Conservation (phyloP, 495 filamentous ascomycete genomes). For the Astrothelium subdiscretum region DNA sequence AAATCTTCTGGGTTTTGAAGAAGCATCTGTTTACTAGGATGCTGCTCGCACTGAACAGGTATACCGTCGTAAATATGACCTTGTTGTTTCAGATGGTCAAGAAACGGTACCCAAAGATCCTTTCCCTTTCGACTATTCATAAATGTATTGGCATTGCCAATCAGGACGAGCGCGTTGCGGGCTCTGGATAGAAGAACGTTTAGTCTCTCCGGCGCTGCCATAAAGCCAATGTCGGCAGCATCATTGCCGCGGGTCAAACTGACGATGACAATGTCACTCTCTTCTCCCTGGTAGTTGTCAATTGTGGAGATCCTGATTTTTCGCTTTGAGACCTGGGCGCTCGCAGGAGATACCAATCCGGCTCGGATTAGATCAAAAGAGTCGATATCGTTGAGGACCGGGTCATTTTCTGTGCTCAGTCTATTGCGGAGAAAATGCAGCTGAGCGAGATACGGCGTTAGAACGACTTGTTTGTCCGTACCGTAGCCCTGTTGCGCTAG, state of each 20-base stretch:
- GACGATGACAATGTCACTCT: constrained; percentile 61
- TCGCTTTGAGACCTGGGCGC: constrained; percentile 39
- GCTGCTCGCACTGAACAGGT: constrained; percentile 56
- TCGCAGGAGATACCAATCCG: constrained; percentile 46
- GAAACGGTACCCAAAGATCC: constrained; percentile 45
- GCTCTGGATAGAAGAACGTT: constrained; percentile 67
- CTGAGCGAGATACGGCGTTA: constrained; percentile 55
- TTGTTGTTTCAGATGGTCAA: constrained; percentile 42
- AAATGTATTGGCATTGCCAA: constrained; percentile 62
- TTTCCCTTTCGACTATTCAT: constrained; percentile 48
- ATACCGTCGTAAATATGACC: constrained; percentile 57
- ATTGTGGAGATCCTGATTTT: constrained; percentile 54
- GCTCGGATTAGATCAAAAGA: constrained; percentile 53
- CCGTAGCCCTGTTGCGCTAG: constrained; percentile 67
- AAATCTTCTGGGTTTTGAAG: constrained; percentile 44
- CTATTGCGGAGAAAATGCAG: constrained; percentile 44
- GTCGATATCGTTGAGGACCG: constrained; percentile 60
- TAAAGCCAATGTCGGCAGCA: constrained; percentile 59
- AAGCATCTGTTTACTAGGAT: constrained; percentile 40
- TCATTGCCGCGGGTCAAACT: constrained; percentile 58
- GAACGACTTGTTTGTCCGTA: constrained; percentile 51
- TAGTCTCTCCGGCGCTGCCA: constrained; percentile 53
- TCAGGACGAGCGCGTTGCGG: constrained; percentile 53
- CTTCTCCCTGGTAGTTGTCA: constrained; percentile 75
- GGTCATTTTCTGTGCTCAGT: constrained; percentile 45